phyloP scores from a whole-genome alignment of 352 stramenopile species.

The Hyaloperonospora arabidopsidis region DNA sequence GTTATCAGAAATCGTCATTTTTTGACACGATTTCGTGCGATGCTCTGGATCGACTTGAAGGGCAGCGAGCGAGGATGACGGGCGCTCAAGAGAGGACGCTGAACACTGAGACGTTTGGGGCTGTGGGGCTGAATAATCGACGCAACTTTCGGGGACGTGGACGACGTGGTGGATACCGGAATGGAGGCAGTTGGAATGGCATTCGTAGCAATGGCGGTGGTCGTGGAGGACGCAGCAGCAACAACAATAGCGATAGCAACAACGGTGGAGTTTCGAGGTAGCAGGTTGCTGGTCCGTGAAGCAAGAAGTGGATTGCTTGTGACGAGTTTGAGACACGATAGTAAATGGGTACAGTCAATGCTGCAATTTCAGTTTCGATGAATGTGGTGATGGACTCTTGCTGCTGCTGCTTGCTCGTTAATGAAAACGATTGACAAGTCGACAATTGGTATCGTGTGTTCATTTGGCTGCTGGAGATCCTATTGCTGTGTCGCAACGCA shows the following conservation, averaged over 20 bases:
- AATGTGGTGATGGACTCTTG: neutral
- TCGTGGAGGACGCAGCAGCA: slow-evolving; percentile 18
- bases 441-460: too few relatives aligned
- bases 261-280: slow-evolving; percentile 13
- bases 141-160: slow-evolving; percentile 59
- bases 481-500: too few relatives aligned
- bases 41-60: slow-evolving; percentile 72
- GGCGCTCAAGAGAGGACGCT: slow-evolving; percentile 76
- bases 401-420: too few relatives aligned
- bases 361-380: neutral
- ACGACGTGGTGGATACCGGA: slow-evolving; percentile 33
- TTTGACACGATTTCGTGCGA: slow-evolving; percentile 88
- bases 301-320: neutral
- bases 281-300: neutral
- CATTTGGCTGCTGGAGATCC: too few relatives aligned
- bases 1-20: slow-evolving; percentile 86
- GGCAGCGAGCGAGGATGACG: slow-evolving; percentile 55
- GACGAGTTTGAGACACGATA: neutral
- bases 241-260: slow-evolving; percentile 26
- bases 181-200: slow-evolving; percentile 27
- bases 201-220: slow-evolving; percentile 21
- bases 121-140: slow-evolving; percentile 80
- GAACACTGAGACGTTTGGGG: slow-evolving; percentile 86
- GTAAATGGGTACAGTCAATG: neutral
- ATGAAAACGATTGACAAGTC: too few relatives aligned